A percentile compares a stretch with the other conserved stretches of the same genome.
Conservation (phyloP, 2,329 filamentous ascomycete genomes). For the Trichoderma atrobrunneum region DNA sequence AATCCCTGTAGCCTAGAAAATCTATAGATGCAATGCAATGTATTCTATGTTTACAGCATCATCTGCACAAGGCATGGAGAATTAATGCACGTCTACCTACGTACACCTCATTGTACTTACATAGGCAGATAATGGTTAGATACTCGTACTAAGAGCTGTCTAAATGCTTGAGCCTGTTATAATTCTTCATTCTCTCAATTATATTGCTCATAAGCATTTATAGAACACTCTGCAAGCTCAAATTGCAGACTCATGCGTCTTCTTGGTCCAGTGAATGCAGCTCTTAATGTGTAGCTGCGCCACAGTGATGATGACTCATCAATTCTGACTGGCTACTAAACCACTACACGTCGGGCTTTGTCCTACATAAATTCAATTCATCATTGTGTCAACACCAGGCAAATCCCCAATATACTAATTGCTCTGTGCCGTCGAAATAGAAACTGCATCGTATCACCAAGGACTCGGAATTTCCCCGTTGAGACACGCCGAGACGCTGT, state of each 20-base stretch:
- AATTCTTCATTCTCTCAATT: neutral
- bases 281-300: neutral
- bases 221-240: neutral
- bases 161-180: neutral
- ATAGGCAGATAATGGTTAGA: neutral
- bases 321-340: neutral
- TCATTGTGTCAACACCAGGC: slow-evolving; percentile 11
- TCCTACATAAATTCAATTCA: neutral
- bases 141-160: neutral
- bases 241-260: neutral
- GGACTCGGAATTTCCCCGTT: neutral
- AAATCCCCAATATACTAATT: neutral
- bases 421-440: neutral
- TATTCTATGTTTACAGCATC: neutral
- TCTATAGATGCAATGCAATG: neutral
- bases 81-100: neutral
- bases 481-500: neutral
- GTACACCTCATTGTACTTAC: neutral
- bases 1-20: neutral
- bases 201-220: neutral
- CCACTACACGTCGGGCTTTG: slow-evolving; percentile 3
- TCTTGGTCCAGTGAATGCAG: neutral
- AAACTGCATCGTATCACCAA: neutral
- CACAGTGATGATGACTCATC: slow-evolving; percentile 27
- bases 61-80: neutral